These are phyloP conservation scores for Flaveria ramosissima DNA, from an alignment of 129 eudicot genomes.

Conservation along the genomic window DNA sequence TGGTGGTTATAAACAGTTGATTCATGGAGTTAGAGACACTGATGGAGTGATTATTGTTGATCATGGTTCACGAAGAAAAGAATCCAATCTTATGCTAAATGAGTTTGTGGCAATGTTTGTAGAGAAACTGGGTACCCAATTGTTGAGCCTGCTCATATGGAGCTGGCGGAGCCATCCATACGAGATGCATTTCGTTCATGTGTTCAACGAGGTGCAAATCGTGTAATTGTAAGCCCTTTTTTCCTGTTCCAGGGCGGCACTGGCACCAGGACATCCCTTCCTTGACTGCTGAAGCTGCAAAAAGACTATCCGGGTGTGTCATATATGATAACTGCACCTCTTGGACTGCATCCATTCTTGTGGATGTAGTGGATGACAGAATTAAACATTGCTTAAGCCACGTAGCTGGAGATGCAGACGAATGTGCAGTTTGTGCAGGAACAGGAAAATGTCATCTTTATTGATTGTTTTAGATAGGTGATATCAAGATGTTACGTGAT, in stretches of 20 bases:
- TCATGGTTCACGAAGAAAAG: conserved; percentile 90
- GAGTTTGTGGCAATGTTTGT: conserved; percentile 83
- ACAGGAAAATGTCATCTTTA: conserved; percentile 80
- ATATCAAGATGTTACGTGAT: not conserved
- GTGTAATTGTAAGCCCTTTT: conserved; percentile 92
- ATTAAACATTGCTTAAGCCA: conserved; percentile 83
- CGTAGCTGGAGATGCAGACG: conserved; percentile 82
- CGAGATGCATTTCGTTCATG: conserved; percentile 76
- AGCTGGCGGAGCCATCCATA: conserved; percentile 87
- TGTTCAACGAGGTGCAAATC: conserved; percentile 78
- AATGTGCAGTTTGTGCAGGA: conserved; percentile 86
- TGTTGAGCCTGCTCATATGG: conserved; percentile 99
- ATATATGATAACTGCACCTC: conserved; percentile 83
- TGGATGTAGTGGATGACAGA: conserved; percentile 92
- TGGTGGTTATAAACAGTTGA: conserved; percentile 47
- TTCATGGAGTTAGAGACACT: conserved; percentile 45
- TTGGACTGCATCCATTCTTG: conserved; percentile 78
- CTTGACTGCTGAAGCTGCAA: conserved; percentile 91
- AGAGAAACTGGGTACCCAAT: conserved; percentile 80
- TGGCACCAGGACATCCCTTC: conserved; percentile 98
- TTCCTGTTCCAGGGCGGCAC: conserved; percentile 90
- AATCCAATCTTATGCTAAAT: conserved; percentile 88
- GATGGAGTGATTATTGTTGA: conserved; percentile 91
- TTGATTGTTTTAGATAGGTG: conserved; percentile 17
- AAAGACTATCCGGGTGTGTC: conserved; percentile 76